phyloP scores from a whole-genome alignment of 768 basidiomycete species.

The Boletus vermiculosoides region DNA sequence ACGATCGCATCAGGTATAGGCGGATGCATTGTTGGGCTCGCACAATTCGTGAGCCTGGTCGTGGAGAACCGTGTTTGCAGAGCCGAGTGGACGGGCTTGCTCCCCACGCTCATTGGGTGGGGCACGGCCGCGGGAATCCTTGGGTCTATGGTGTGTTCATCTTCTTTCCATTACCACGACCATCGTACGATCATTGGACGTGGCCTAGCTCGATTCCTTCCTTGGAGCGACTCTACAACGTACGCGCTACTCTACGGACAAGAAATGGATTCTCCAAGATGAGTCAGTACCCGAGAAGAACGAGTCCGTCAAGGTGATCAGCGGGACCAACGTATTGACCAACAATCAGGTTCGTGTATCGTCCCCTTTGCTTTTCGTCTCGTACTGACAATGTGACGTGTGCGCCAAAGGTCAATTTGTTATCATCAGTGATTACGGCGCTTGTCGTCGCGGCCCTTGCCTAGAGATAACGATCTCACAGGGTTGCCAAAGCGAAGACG shows the following conservation, averaged over 20 bases:
- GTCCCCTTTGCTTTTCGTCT: background rate
- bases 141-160: slow-evolving; percentile 69
- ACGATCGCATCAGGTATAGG: slow-evolving; percentile 72
- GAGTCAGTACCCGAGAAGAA: slow-evolving; percentile 34
- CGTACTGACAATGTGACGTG: slow-evolving; percentile 1
- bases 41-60: slow-evolving; percentile 54
- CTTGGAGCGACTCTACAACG: slow-evolving; percentile 85
- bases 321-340: slow-evolving; percentile 67
- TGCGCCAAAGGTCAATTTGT: slow-evolving; percentile 40
- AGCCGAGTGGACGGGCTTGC: slow-evolving; percentile 35
- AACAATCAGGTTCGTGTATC: slow-evolving; percentile 70
- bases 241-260: slow-evolving; percentile 66
- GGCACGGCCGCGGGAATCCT: slow-evolving; percentile 67
- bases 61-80: slow-evolving; percentile 62
- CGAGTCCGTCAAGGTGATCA: slow-evolving; percentile 54
- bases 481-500: background rate
- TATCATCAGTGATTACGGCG: slow-evolving; percentile 42
- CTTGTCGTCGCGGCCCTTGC: slow-evolving; percentile 36
- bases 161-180: background rate
- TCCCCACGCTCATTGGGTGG: slow-evolving; percentile 50
- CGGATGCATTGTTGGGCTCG: slow-evolving; percentile 67
- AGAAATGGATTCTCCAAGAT: slow-evolving; percentile 65
- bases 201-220: slow-evolving; percentile 70
- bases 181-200: background rate
- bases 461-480: slow-evolving; percentile 8